phyloP scores from a whole-genome alignment of 2,329 filamentous ascomycete species.

The Penicillium sclerotigenum region DNA sequence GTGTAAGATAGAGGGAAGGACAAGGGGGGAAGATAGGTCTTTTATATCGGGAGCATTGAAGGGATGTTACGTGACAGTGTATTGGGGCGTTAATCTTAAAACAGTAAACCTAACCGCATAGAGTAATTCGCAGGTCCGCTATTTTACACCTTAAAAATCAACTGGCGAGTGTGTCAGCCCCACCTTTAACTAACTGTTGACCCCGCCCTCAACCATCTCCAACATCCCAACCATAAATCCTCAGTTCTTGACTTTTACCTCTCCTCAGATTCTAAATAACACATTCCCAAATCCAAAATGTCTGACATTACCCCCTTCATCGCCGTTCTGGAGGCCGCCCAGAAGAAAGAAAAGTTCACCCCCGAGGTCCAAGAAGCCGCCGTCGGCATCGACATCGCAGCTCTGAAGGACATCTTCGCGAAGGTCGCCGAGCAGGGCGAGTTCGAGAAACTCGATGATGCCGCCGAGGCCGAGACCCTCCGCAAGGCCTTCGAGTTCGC shows the following conservation, averaged over 20 bases:
- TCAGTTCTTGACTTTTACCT: background rate
- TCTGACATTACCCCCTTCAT: constrained; percentile 28
- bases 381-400: constrained; percentile 23
- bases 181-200: background rate
- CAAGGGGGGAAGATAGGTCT: too few species aligned
- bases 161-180: constrained; percentile 16
- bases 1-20: too few species aligned
- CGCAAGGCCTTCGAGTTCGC: constrained; percentile 32
- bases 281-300: constrained; percentile 23
- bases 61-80: too few species aligned
- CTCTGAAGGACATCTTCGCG: constrained; percentile 23
- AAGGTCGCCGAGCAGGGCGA: constrained; percentile 16
- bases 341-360: constrained; percentile 29
- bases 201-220: constrained; percentile 10
- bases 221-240: constrained; percentile 10
- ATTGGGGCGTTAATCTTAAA: too few species aligned
- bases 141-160: constrained; percentile 1
- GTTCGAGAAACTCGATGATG: constrained; percentile 15
- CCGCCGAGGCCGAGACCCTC: constrained; percentile 16
- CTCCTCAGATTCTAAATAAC: background rate
- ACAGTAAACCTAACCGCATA: too few species aligned
- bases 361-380: constrained; percentile 29
- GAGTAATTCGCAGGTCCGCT: too few species aligned
- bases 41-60: too few species aligned
- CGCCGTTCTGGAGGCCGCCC: constrained; percentile 26